Evolutionary conservation across 2,329 filamentous ascomycete species (phyloP), one percentile per base, ranked within the genome.

Genomic region (Botrytis fabae): DNA sequence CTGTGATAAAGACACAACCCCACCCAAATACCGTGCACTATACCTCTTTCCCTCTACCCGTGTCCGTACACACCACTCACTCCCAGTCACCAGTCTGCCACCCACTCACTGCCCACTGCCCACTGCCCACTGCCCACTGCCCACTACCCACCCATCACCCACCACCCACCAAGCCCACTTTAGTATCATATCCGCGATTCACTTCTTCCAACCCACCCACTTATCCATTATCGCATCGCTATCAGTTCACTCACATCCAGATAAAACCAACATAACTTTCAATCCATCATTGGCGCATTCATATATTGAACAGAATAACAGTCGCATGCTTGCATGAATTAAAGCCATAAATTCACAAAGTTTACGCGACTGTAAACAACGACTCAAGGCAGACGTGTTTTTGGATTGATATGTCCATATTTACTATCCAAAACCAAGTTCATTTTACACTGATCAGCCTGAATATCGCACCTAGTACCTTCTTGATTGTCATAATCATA

Each of bases 351-450:
- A 28, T 28, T 46, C 35, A 16, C 5, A 32, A 46, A 35, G 40
- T 64, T 72, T 51, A 72, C 70, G 70, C 70, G 70, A 72, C 62
- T 42, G 62, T 72, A 60, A 40, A 68, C 40, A 72, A 60, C 9
- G 22, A 46, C 32, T 60, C 22, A 62, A 42, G 14, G 1, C 35
- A 57, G 65, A 40, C 35, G 4, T 68, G 48, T 28, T 28, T 72
- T 68, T 20, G 70, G 72, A 51, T 48, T 74, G 78, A 74, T 76
- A 80, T 80, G 79, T 74, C 78, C 69, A 73, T 80, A 73, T 74
- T 81, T 70, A 78, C 76, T 5, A 73, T 80, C n/a, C 73, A 81
- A 70, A 81, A 80, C 74, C 76, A 81, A 75, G 69, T 81, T 62
- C 73, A 81, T 74, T 69, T 81, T 70, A 74, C 79, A 54, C 73